phyloP scores from a whole-genome alignment of 371 early-diverging fungal genomes.

The Lichtheimia hyalospora region DNA sequence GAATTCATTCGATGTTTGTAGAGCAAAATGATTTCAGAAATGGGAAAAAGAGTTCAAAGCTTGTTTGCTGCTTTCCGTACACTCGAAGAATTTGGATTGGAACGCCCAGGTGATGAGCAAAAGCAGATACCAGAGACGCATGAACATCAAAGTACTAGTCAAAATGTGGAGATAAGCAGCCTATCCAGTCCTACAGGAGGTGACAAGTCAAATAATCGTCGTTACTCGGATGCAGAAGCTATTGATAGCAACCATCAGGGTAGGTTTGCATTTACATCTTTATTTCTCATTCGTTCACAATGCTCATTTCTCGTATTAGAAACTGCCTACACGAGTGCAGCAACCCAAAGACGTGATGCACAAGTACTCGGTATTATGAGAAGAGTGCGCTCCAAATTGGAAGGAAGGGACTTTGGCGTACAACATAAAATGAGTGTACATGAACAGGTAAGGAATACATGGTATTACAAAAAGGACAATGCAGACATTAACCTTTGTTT shows the following conservation, averaged over 20 bases:
- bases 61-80: constrained; percentile 29
- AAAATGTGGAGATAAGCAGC: too few species aligned
- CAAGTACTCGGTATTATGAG: constrained; percentile 63
- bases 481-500: background rate
- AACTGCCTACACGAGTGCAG: background rate
- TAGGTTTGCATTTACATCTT: background rate
- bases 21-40: background rate
- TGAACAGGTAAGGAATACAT: constrained; percentile 51
- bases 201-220: background rate
- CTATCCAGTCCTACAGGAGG: background rate
- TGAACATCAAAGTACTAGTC: too few species aligned
- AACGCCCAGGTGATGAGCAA: constrained; percentile 17
- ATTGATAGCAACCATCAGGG: background rate
- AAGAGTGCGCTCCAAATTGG: constrained; percentile 67
- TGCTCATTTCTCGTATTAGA: too few species aligned
- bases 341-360: constrained; percentile 32
- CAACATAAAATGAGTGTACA: constrained; percentile 52
- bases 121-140: background rate
- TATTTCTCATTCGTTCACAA: too few species aligned
- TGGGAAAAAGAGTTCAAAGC: constrained; percentile 13
- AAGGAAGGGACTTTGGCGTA: constrained; percentile 64
- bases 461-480: background rate
- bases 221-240: background rate
- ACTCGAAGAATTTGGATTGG: constrained; percentile 42
- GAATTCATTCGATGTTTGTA: background rate